Evolutionary conservation across 2,329 filamentous ascomycete genomes (phyloP).

Genomic region (Beauveria sp.): DNA sequence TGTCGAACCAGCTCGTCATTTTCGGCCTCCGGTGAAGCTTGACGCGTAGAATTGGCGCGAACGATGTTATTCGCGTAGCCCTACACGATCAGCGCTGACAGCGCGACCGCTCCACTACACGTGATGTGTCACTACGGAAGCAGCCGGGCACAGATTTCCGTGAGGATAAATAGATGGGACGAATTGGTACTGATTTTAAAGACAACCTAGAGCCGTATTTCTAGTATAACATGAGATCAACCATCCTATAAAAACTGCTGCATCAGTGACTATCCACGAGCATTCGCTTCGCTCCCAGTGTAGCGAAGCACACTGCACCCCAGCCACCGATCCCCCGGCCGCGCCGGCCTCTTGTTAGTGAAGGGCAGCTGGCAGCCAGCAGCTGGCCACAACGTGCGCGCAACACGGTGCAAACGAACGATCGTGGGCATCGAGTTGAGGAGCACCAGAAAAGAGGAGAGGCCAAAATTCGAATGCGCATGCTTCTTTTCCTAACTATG

Average conservation of each 20-base stretch:
- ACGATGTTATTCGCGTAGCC: slow-evolving; percentile 1
- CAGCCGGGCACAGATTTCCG: neutral
- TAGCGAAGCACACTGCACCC: neutral
- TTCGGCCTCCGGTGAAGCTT: neutral
- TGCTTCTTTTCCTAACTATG: neutral
- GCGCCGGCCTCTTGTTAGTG: neutral
- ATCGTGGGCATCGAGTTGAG: neutral
- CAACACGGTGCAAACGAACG: slow-evolving; percentile 4
- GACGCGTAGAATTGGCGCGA: neutral
- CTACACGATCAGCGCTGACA: neutral
- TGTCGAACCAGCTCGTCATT: slow-evolving; percentile 34
- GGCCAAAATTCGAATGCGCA: neutral
- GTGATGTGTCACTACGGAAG: slow-evolving; percentile 3
- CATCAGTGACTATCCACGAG: no score
- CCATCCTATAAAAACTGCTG: no score
- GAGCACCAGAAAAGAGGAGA: neutral
- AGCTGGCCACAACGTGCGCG: slow-evolving; percentile 1
- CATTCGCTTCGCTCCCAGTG: neutral
- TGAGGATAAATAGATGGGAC: neutral
- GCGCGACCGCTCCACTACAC: neutral
- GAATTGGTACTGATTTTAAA: neutral
- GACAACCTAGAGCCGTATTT: neutral
- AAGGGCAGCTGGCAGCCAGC: neutral
- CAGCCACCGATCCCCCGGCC: neutral
- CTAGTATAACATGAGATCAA: no score